Base-by-base conservation (phyloP, 108 stramenopile genomes). In the Nitzschia sp. region DNA sequence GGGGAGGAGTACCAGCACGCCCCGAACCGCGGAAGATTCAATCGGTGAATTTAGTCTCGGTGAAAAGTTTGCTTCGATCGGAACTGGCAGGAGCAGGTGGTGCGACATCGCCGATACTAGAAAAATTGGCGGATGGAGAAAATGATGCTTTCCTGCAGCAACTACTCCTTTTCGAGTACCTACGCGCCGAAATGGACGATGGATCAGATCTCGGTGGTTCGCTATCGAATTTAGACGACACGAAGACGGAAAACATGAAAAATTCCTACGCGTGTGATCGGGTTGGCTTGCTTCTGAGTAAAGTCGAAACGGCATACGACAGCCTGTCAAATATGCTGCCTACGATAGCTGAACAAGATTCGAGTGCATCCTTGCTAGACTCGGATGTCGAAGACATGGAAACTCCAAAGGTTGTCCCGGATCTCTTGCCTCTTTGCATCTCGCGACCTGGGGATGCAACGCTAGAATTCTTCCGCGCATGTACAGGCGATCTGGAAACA, bases 361-460 rank as follows among this genome's bases (percentile, higher is more conserved):
- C 45, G 17, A 29, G 28, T 23, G 11, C 57, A 9, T 55, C 52
- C 16, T 46, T 72, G 3, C 9, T 28, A 1, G 53, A 63, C 9
- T 13, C 32, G 2, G 63, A 65, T 33, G 34, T 34, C 16, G 71
- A 78, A 3, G 73, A 75, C 4, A 29, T 61, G 32, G 78, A 79
- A 46, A 54, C 66, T 2, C 72, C 73, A 29, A 63, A 45, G 22
- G 59, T 81, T 21, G 72, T 85, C 31, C 75, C 84, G 1, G 84
- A 82, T 54, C 63, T 85, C 3, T 62, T 85, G 32, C 84, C 84
- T 22, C 78, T 80, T 30, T 85, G 84, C 48, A 77, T 68, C 8
- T 73, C 81, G 26, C 29, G 50, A 27, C 54, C 62, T 6, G 84
- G 84, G 1, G 84, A 85, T 63, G 50, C 71, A 26, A 85, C 84